phyloP scores from a whole-genome alignment of 306 rosid genomes.

The Phaseolus lunatus region DNA sequence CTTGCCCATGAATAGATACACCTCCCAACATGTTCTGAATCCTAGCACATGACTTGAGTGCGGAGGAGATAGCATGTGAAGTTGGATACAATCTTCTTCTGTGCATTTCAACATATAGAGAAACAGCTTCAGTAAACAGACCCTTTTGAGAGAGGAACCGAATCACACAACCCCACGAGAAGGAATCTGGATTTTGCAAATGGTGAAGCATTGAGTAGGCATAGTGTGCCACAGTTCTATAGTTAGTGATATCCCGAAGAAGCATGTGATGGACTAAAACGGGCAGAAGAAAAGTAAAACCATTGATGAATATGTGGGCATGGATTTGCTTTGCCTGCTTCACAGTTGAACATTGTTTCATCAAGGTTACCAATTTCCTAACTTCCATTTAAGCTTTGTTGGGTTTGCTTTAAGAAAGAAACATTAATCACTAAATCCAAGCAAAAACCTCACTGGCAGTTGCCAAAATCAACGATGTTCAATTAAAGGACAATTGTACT shows the following conservation, averaged over 20 bases:
- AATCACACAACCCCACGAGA: slow-evolving; percentile 73
- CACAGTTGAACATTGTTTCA: slow-evolving; percentile 49
- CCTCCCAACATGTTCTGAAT: slow-evolving; percentile 51
- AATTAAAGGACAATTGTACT: too few species aligned
- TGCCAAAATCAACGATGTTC: not conserved
- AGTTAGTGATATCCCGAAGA: slow-evolving; percentile 48
- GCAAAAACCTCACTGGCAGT: not conserved
- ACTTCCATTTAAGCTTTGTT: slow-evolving; percentile 44
- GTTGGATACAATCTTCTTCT: slow-evolving; percentile 62
- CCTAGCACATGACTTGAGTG: slow-evolving; percentile 74
- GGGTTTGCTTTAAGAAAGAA: not conserved
- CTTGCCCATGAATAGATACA: slow-evolving; percentile 68
- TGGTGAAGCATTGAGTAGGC: slow-evolving; percentile 54
- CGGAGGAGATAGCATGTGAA: slow-evolving; percentile 71
- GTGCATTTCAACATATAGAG: slow-evolving; percentile 67
- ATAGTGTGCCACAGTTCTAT: slow-evolving; percentile 54
- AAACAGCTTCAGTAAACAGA: slow-evolving; percentile 63
- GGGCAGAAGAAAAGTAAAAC: slow-evolving; percentile 51
- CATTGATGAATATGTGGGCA: slow-evolving; percentile 54
- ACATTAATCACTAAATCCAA: not conserved
- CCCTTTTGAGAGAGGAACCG: slow-evolving; percentile 74
- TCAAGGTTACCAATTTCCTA: slow-evolving; percentile 47
- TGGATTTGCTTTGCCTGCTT: slow-evolving; percentile 73
- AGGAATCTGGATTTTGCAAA: slow-evolving; percentile 62
- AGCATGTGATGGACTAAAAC: slow-evolving; percentile 62